Evolutionary conservation across 2,329 filamentous ascomycete species (phyloP), one percentile per base, ranked within the genome.

Genomic region (Fusarium chaquense): DNA sequence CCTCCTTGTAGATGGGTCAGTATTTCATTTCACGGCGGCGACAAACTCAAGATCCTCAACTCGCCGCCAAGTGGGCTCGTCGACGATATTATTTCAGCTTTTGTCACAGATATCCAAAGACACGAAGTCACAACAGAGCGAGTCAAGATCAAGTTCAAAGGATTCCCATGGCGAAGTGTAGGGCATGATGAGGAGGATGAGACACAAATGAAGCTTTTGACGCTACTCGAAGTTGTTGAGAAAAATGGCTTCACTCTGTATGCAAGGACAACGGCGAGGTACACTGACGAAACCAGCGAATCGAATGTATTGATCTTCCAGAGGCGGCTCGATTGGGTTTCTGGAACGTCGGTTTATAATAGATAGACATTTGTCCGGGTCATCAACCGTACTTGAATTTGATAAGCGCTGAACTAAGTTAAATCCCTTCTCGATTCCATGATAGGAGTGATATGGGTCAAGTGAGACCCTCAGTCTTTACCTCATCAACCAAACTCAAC

Each of bases 41-140:
- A 71, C n/a, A 70, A 71, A 20, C 44, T 70, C 0, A 70, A 70
- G 20, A 53, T 69, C 0, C 59, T 70, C 28, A 67, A 62, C 20
- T 32, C 49, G 3, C 64, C 55, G 2, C 59, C 68, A 2, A 1
- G 36, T 15, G 45, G 53, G 3, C 58, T 70, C 0, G 46, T 52
- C 41, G 28, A 46, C 11, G 60, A 51, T 3, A 22, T 68, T 6
- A 24, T 62, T 2, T 8, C 28, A 6, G 35, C 50, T 10, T 68
- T 70, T 2, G 15, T 41, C 15, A 26, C 20, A 3, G 40, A 68
- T 2, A 64, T 70, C 0, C 33, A 64, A 6, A 51, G 51, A 15
- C 57, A 67, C 1, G 57, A 70, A 8, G 24, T 50, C 0, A 60
- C 50, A 0, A 0, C 12, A 13, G 58, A 51, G 2, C 63, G 67